Base-by-base conservation (phyloP, 2,329 filamentous ascomycete genomes). In the Sclerotinia sclerotiorum region DNA sequence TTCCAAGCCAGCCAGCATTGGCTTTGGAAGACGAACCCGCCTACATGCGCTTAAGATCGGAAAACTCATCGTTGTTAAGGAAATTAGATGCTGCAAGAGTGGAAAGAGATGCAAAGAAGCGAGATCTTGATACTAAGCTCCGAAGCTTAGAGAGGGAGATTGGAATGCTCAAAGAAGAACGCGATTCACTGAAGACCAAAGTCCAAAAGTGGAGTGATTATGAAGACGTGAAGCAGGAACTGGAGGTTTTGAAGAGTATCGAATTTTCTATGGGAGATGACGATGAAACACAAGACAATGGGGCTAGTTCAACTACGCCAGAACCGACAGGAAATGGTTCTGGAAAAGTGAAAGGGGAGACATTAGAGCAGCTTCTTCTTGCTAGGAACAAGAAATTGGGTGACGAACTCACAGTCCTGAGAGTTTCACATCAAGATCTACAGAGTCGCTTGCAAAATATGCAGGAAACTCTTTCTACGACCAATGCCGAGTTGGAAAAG, bases 221-320 rank as follows among this genome's bases (percentile, higher is more conserved):
- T 78, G 94, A 98, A 46, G 94, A 98, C 69, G 88, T 99, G 60
- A 97, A 95, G 80, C 92, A 96, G 72, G 96, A 99, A 79, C 84
- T 99, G 3, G 94, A 98, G 76, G 94, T 98, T 70, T 86, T 99
- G 70, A 97, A 97, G 86, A 97, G 94, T 73, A 97, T 99, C 74
- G 95, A 99, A 78, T 97, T 99, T 75, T 92, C 94, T 2, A 94
- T 92, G 0, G 94, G 92, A 10, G 91, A 94, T 71, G 93, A 96
- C 70, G 91, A 94, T 58, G 88, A 90, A 11, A 76, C 80, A 42
- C 83, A 82, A 21, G 81, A 81, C 51, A 73, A 79, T 39, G 72
- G 79, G 2, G 75, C 78, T 6, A 73, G 75, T 54, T 65, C 65
- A 71, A 74, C 44, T 72, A 51, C 71, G 17, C 73, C 70, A 24